These are phyloP conservation scores for Pythium aristosporum DNA, from an alignment of 352 stramenopile species.

Conservation along the genomic window DNA sequence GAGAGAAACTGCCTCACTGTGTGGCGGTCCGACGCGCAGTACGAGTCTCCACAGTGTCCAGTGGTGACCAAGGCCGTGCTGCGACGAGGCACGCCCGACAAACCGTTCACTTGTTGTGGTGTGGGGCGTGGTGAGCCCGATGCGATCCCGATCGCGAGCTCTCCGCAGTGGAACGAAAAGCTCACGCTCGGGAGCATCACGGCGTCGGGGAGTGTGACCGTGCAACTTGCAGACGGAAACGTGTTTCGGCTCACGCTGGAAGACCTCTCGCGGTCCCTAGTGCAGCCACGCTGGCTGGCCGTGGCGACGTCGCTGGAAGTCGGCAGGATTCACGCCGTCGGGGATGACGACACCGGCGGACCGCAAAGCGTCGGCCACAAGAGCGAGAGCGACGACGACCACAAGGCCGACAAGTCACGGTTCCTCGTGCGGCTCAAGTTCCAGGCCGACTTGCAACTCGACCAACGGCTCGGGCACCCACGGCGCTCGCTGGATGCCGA, in stretches of 20 bases:
- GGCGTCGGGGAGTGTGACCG: constrained; percentile 17
- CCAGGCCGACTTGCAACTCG: constrained; percentile 31
- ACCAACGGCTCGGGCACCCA: constrained; percentile 20
- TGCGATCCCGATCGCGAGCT: background rate
- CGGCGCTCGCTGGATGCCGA: constrained; percentile 14
- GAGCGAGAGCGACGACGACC: constrained; percentile 8
- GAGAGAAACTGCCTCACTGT: constrained; percentile 32
- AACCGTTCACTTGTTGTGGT: background rate
- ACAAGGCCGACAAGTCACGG: constrained; percentile 5
- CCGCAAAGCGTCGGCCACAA: constrained; percentile 4
- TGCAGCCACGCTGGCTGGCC: constrained; percentile 26
- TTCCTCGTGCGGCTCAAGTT: constrained; percentile 37
- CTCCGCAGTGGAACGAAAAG: constrained; percentile 36
- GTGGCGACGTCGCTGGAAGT: constrained; percentile 26
- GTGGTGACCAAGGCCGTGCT: constrained; percentile 28
- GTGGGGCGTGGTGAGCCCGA: background rate
- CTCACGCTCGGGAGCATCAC: constrained; percentile 29
- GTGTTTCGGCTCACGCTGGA: constrained; percentile 37
- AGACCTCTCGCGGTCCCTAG: constrained; percentile 31
- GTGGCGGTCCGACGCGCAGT: constrained; percentile 37
- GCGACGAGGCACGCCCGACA: background rate
- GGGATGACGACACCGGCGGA: constrained; percentile 6
- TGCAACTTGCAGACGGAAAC: constrained; percentile 32
- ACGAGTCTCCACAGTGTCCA: constrained; percentile 36
- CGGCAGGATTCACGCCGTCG: constrained; percentile 19